Conservation (phyloP, 1,139 yeast species). For the Geotrichum reessii region DNA sequence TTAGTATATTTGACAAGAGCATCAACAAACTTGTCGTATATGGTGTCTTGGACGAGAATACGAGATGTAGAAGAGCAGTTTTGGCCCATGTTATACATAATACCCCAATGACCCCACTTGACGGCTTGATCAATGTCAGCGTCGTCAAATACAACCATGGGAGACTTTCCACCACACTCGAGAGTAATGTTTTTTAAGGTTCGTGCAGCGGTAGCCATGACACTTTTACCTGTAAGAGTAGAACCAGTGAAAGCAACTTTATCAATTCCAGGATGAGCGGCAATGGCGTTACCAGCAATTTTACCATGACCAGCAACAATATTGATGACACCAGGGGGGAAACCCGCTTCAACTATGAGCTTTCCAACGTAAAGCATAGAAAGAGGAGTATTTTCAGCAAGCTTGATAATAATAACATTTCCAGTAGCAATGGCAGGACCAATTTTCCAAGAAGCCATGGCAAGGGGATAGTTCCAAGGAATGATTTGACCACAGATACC, state of each 20-base stretch:
- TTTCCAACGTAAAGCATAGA: conserved; percentile 63
- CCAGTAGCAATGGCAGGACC: conserved; percentile 81
- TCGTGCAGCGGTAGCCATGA: conserved; percentile 62
- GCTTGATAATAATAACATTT: conserved; percentile 66
- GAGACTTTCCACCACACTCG: conserved; percentile 84
- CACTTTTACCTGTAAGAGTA: conserved; percentile 64
- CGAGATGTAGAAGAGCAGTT: conserved; percentile 85
- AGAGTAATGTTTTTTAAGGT: conserved; percentile 73
- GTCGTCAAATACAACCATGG: conserved; percentile 69
- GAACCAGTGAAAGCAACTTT: conserved; percentile 85
- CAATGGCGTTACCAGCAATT: conserved; percentile 67
- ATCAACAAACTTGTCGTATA: conserved; percentile 58
- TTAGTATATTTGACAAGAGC: conserved; percentile 56
- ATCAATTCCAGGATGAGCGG: conserved; percentile 61
- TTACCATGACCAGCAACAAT: conserved; percentile 71
- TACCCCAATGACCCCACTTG: conserved; percentile 53
- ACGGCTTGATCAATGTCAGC: conserved; percentile 61
- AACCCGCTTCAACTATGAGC: conserved; percentile 61
- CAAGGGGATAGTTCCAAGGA: conserved; percentile 86
- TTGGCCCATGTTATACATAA: conserved; percentile 78
- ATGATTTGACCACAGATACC: conserved; percentile 88
- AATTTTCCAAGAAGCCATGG: conserved; percentile 68
- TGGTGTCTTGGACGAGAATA: conserved; percentile 67
- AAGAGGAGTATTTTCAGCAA: conserved; percentile 75
- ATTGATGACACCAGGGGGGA: conserved; percentile 76